phyloP scores from a whole-genome alignment of 1,284 basidiomycete genomes.

The Fomitopsis schrenkii region DNA sequence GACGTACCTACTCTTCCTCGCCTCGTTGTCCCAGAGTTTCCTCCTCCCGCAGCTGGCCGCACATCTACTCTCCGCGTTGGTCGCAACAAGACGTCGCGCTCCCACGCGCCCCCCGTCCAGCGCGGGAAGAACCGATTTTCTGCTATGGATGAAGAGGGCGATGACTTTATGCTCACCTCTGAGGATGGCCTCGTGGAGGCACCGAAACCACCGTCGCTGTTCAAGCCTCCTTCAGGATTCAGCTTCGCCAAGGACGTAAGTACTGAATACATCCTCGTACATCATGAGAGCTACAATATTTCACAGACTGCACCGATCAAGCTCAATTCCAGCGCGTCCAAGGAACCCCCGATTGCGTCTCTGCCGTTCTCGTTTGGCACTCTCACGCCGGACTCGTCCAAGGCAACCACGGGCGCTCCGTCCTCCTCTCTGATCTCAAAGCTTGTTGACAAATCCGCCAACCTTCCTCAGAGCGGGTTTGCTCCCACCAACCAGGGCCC shows the following conservation, averaged over 20 bases:
- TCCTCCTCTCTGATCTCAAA: neutral
- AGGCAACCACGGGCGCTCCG: neutral
- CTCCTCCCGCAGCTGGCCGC: slow-evolving; percentile 21
- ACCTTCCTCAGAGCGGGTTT: neutral
- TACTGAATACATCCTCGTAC: slow-evolving; percentile 7
- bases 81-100: slow-evolving; percentile 47
- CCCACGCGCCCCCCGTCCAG: slow-evolving; percentile 48
- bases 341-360: slow-evolving; percentile 59
- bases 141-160: slow-evolving; percentile 57
- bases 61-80: slow-evolving; percentile 63
- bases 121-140: slow-evolving; percentile 53
- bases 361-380: slow-evolving; percentile 64
- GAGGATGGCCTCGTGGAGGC: slow-evolving; percentile 33
- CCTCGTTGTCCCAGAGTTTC: slow-evolving; percentile 15
- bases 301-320: slow-evolving; percentile 19
- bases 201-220: slow-evolving; percentile 49
- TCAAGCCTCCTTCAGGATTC: slow-evolving; percentile 60
- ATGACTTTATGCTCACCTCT: slow-evolving; percentile 46
- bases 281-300: slow-evolving; percentile 7
- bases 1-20: slow-evolving; percentile 15
- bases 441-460: neutral
- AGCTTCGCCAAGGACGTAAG: slow-evolving; percentile 63
- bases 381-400: slow-evolving; percentile 14
- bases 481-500: neutral
- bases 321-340: slow-evolving; percentile 35